phyloP scores from a whole-genome alignment of 768 basidiomycete species.

The Panaeolus cyanescens region DNA sequence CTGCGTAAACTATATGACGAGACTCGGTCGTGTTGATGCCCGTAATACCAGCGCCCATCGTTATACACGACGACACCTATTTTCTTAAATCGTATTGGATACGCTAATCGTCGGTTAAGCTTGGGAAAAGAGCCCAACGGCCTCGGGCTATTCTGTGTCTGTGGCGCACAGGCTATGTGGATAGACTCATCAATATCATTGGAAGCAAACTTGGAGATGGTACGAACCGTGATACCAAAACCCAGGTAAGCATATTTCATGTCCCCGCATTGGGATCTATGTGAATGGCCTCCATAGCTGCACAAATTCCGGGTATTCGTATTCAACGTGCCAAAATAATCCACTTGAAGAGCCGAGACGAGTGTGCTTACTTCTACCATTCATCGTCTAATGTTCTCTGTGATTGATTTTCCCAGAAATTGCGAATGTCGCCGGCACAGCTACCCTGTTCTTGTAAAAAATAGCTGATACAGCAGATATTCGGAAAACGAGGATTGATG shows the following conservation, averaged over 20 bases:
- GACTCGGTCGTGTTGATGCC: too few relatives aligned
- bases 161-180: too few relatives aligned
- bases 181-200: neutral
- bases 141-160: too few relatives aligned
- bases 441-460: neutral
- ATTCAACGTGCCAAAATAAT: neutral
- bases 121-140: too few relatives aligned
- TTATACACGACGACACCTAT: neutral
- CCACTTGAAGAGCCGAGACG: neutral
- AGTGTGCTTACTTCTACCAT: neutral
- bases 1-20: neutral
- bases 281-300: neutral
- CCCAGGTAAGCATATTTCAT: neutral
- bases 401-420: neutral
- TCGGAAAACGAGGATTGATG: neutral
- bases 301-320: too few relatives aligned
- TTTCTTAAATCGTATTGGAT: too few relatives aligned
- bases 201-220: neutral
- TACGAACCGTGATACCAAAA: neutral
- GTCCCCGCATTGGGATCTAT: neutral
- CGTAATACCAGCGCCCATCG: neutral
- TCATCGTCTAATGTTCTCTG: neutral
- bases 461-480: neutral
- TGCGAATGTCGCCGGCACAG: neutral
- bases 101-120: too few relatives aligned